Conservation (phyloP, 805 yeast species). For the Candida nemodendra region DNA sequence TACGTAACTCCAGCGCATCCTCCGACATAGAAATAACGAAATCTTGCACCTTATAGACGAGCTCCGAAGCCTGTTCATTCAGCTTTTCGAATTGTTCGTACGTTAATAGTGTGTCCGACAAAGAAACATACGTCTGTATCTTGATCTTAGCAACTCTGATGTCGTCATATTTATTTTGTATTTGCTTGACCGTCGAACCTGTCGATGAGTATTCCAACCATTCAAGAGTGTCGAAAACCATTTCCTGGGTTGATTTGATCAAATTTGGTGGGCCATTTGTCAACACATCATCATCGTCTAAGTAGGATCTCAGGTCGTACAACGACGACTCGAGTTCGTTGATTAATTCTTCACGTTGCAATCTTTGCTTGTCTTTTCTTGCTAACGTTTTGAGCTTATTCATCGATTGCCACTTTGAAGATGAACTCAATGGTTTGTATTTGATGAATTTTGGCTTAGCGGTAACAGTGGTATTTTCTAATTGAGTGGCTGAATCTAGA, state of each 20-base stretch:
- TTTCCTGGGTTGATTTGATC: slow-evolving; percentile 34
- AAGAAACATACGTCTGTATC: slow-evolving; percentile 39
- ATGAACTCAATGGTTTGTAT: slow-evolving; percentile 48
- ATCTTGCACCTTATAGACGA: slow-evolving; percentile 43
- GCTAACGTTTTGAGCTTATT: slow-evolving; percentile 53
- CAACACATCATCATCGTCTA: slow-evolving; percentile 53
- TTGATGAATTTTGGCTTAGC: slow-evolving; percentile 36
- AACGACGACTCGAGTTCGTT: slow-evolving; percentile 73
- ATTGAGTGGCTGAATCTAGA: slow-evolving; percentile 16
- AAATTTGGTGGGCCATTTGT: slow-evolving; percentile 41
- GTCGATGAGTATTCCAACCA: slow-evolving; percentile 80
- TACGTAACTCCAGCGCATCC: slow-evolving; percentile 42
- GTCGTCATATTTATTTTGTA: slow-evolving; percentile 36
- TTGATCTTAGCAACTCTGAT: slow-evolving; percentile 28
- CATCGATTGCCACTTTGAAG: slow-evolving; percentile 45
- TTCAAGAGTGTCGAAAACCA: slow-evolving; percentile 54
- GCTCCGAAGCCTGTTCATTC: slow-evolving; percentile 40
- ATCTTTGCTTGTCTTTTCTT: slow-evolving; percentile 53
- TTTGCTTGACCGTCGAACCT: slow-evolving; percentile 40
- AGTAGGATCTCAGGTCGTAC: slow-evolving; percentile 60
- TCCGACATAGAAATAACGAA: slow-evolving; percentile 44
- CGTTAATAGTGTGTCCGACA: slow-evolving; percentile 48
- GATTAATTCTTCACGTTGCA: slow-evolving; percentile 52
- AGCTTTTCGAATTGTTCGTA: slow-evolving; percentile 42
- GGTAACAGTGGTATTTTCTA: slow-evolving; percentile 22